phyloP scores from a whole-genome alignment of 306 rosid species.

The Glycine soja region DNA sequence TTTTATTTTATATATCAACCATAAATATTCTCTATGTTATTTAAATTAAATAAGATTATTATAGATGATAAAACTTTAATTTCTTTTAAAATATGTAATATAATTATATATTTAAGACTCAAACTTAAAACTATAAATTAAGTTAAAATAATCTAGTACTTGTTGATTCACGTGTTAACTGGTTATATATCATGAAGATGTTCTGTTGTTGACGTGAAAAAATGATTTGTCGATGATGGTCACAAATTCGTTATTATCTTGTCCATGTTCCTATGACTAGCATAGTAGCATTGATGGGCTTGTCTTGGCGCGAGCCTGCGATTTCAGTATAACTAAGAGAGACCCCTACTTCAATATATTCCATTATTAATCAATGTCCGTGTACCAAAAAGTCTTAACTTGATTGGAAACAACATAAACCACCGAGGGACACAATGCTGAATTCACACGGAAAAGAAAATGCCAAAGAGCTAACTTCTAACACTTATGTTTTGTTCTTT shows the following conservation, averaged over 20 bases:
- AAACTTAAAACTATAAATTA: no score
- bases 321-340: constrained; percentile 6
- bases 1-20: no score
- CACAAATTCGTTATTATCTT: background rate
- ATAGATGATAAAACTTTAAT: no score
- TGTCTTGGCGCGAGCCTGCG: constrained; percentile 33
- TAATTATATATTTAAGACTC: no score
- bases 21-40: no score
- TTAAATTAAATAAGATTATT: no score
- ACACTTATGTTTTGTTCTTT: constrained; percentile 15
- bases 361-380: constrained; percentile 21
- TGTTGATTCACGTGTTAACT: no score
- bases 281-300: background rate
- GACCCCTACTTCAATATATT: constrained; percentile 43
- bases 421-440: constrained; percentile 36
- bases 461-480: constrained; percentile 27
- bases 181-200: no score
- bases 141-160: no score
- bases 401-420: constrained; percentile 28
- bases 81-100: no score
- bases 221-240: background rate
- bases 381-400: background rate
- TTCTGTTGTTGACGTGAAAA: background rate
- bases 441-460: constrained; percentile 31
- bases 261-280: constrained; percentile 16